Base-by-base conservation (phyloP, 805 yeast genomes). In the Candida taoyuanica region DNA sequence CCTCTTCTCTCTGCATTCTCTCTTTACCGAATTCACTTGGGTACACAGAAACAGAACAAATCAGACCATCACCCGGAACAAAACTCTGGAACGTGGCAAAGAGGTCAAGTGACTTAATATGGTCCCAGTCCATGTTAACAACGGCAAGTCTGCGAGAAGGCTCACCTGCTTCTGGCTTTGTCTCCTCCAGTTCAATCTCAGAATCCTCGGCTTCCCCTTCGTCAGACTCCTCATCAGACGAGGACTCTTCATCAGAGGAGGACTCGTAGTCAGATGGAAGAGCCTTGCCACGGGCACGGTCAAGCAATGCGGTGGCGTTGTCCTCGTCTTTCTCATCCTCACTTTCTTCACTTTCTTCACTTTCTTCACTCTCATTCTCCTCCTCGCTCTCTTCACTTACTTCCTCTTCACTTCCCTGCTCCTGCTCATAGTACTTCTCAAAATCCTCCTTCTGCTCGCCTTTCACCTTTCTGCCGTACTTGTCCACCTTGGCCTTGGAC, bases 81-180 rank as follows among this genome's bases (percentile, higher is more conserved):
- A 91, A 93, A 39, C 95, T 78, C 7, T 79, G 65, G 52, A 91
- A 87, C 0, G 98, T 82, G 5, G 95, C 95, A 82, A 85, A 76
- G 46, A 91, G 65, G 58, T 93, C 98, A 4, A 76, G 76, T 1
- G 98, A 84, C 32, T 77, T 74, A n/a, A 93, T 72, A 55, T 93
- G 85, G 52, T 93, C 98, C 98, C 98, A 93, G 58, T 93, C 98
- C 74, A 93, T 68, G 55, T 93, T 93, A 21, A 93, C 98, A 1
- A 82, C 96, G 0, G 98, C 98, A 54, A 93, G 69, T 5, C 85
- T 68, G 24, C 65, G 67, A 1, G 95, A 71, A 21, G 96, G 95
- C 3, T 91, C 96, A 32, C 96, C 94, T 35, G 78, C 81, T 34
- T 85, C 88, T n/a, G 93, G 84, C 37, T 75, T 72, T 8, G 65